Conservation (phyloP, 371 early-diverging fungal genomes). For the Mucor racemosus region DNA sequence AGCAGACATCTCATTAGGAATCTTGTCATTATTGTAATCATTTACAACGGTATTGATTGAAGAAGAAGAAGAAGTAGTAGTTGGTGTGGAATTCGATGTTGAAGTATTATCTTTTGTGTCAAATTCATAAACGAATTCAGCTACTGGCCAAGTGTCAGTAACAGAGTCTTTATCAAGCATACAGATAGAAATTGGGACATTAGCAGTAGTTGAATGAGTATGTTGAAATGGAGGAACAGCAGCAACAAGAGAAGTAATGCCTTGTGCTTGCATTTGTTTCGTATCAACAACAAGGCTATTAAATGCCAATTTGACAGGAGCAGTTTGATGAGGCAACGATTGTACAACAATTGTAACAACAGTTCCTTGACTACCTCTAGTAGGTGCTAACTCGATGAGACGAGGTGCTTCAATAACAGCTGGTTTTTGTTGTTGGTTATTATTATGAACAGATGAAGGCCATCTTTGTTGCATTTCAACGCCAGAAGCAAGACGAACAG, state of each 20-base stretch:
- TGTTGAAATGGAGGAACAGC: slow-evolving; percentile 27
- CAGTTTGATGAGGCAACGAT: slow-evolving; percentile 15
- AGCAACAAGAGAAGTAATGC: slow-evolving; percentile 35
- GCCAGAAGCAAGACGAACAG: slow-evolving; percentile 30
- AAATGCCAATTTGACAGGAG: slow-evolving; percentile 37
- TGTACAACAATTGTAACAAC: slow-evolving; percentile 20
- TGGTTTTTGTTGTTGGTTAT: neutral
- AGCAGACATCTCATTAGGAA: neutral
- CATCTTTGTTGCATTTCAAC: slow-evolving; percentile 32
- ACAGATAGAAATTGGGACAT: slow-evolving; percentile 35
- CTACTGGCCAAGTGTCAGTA: slow-evolving; percentile 33
- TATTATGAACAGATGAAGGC: slow-evolving; percentile 1
- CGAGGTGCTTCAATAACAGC: slow-evolving; percentile 12
- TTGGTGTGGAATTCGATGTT: neutral
- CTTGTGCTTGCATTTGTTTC: slow-evolving; percentile 36
- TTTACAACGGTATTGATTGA: neutral
- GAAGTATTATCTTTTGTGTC: slow-evolving; percentile 10
- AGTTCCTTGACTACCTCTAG: slow-evolving; percentile 19
- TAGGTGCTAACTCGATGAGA: slow-evolving; percentile 20
- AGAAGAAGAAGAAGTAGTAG: neutral
- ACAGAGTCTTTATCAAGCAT: slow-evolving; percentile 31
- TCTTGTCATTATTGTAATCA: slow-evolving; percentile 1
- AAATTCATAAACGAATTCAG: slow-evolving; percentile 36
- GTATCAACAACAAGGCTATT: slow-evolving; percentile 41
- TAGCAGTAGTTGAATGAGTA: slow-evolving; percentile 13